These are phyloP conservation scores for Melampsora americana DNA, from an alignment of 1,284 basidiomycete species.

Conservation along the genomic window DNA sequence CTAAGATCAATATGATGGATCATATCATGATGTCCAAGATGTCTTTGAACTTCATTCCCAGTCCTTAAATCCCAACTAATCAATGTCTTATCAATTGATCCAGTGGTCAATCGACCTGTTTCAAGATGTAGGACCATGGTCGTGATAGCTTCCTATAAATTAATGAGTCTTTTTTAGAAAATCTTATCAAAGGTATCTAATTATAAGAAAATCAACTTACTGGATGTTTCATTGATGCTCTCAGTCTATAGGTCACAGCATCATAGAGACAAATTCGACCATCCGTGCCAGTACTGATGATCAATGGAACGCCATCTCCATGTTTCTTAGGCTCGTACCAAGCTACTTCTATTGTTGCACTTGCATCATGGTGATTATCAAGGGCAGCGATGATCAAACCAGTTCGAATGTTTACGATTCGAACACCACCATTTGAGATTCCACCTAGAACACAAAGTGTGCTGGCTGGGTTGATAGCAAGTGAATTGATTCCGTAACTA, in stretches of 20 bases:
- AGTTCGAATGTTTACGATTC: slow-evolving; percentile 72
- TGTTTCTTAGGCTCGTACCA: slow-evolving; percentile 63
- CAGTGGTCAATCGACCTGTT: slow-evolving; percentile 74
- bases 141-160: slow-evolving; percentile 75
- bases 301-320: slow-evolving; percentile 64
- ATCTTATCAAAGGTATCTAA: slow-evolving; percentile 22
- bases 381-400: slow-evolving; percentile 77
- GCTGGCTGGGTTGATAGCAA: slow-evolving; percentile 78
- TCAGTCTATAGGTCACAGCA: slow-evolving; percentile 72
- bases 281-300: slow-evolving; percentile 86
- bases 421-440: slow-evolving; percentile 64
- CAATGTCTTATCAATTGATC: slow-evolving; percentile 77
- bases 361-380: slow-evolving; percentile 78
- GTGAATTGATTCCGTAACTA: slow-evolving; percentile 67
- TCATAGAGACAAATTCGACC: slow-evolving; percentile 95
- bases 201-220: slow-evolving; percentile 46
- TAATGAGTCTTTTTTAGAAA: slow-evolving; percentile 46
- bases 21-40: slow-evolving; percentile 78
- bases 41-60: slow-evolving; percentile 71
- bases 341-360: slow-evolving; percentile 77
- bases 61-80: slow-evolving; percentile 90
- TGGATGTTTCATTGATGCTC: slow-evolving; percentile 67
- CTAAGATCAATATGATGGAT: slow-evolving; percentile 71
- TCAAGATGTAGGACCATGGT: slow-evolving; percentile 66
- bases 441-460: slow-evolving; percentile 85